Base-by-base conservation (phyloP, 192 early-diverging fungal genomes). In the Coemansia sp. region DNA sequence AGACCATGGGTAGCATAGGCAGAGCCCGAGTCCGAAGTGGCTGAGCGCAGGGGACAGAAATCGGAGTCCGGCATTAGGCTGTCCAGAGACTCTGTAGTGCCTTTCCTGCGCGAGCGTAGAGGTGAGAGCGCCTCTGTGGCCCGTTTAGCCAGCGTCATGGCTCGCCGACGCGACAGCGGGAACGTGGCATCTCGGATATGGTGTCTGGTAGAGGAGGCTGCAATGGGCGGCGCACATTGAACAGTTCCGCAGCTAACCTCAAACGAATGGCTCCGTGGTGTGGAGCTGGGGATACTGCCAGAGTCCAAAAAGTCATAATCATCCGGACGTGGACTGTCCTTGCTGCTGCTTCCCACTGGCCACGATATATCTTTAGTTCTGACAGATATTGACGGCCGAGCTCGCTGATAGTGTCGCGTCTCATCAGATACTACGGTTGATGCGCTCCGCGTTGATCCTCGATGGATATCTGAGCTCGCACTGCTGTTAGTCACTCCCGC, bases 351-450 rank as follows among this genome's bases (percentile, higher is more conserved):
- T 21, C 77, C 77, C 64, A 79, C 61, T 6, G 77, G 77, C 72
- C 72, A 74, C 17, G 77, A 79, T 71, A 79, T 79, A 34, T 79
- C 72, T 41, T 67, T 79, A 14, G 77, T 79, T 27, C 71, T 65
- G 13, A 79, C 64, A 24, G 77, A 67, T 64, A 79, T 74, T 33
- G 77, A 66, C 56, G 77, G 77, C 41, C 72, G 54, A 57, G 33
- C 54, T 57, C 54, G 29, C 14, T 57, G 54, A 17, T 57, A 57
- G 54, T 57, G 54, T 33, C 54, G 54, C 31, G 5, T 33, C 31
- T 57, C 54, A 34, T 57, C 54, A 17, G 54, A 57, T 1, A 17
- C 54, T n/a, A 17, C 54, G 34, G 54, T 57, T 1, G 54, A 57
- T 57, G 54, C 31, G 54, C 54, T 57, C 54, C 54, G 54, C 54